Conservation (phyloP, 164 flowering plant species). For the Tinospora cordifolia region DNA sequence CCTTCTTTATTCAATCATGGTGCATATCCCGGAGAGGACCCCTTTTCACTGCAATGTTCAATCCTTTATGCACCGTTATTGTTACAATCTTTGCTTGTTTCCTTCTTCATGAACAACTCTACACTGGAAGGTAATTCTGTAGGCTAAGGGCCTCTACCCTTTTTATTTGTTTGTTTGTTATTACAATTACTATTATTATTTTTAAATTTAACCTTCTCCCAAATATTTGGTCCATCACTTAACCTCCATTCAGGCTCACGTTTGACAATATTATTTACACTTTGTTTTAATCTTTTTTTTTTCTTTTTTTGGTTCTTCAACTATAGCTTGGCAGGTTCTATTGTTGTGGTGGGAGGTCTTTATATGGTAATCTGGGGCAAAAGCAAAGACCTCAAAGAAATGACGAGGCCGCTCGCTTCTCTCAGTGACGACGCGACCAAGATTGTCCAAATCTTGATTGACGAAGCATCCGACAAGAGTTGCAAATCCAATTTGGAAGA, state of each 20-base stretch:
- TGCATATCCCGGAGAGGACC: constrained; percentile 56
- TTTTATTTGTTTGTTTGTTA: no score
- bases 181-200: no score
- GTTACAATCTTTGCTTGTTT: constrained; percentile 45
- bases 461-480: constrained; percentile 3
- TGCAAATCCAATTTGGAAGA: constrained; percentile 11
- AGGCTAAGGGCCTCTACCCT: no score
- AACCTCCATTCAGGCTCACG: not conserved
- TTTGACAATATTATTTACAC: no score
- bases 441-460: not conserved
- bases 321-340: constrained; percentile 48
- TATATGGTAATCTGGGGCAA: constrained; percentile 74
- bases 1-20: constrained; percentile 62
- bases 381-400: constrained; percentile 34
- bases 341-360: constrained; percentile 48
- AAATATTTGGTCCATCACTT: not conserved
- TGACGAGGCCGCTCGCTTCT: constrained; percentile 3
- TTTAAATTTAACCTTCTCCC: no score
- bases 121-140: constrained; percentile 43
- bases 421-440: constrained; percentile 2
- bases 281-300: no score
- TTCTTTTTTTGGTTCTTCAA: not conserved
- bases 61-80: constrained; percentile 53
- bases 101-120: constrained; percentile 45
- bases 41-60: constrained; percentile 65